phyloP scores from a whole-genome alignment of 106 monocot genomes.

The Phalaenopsis aphrodite region DNA sequence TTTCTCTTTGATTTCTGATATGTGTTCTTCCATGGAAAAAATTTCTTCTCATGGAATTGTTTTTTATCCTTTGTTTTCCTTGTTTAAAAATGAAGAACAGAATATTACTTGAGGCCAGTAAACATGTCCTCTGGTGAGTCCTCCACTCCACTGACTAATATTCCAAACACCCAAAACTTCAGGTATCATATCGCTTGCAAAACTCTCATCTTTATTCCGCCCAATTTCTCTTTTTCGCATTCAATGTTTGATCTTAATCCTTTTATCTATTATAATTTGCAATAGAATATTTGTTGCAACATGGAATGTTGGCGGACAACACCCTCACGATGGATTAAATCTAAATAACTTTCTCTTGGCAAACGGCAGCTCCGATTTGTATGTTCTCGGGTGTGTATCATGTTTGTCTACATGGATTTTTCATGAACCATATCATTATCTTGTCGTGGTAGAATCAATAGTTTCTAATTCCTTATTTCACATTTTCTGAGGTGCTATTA shows the following conservation, averaged over 20 bases:
- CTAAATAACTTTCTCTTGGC: slow-evolving; percentile 45
- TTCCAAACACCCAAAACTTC: slow-evolving; percentile 20
- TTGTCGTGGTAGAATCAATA: not conserved
- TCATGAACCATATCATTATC: not conserved
- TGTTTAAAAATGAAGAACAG: slow-evolving; percentile 11
- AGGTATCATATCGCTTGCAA: slow-evolving; percentile 19
- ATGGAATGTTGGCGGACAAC: slow-evolving; percentile 79
- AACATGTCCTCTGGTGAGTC: slow-evolving; percentile 16
- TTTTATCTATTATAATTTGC: not conserved
- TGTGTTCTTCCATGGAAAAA: not conserved
- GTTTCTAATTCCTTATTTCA: not conserved
- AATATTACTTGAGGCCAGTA: slow-evolving; percentile 8
- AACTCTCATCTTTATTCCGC: not conserved
- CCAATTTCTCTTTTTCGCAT: not conserved
- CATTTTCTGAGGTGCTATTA: slow-evolving; percentile 13
- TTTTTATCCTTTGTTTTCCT: not conserved
- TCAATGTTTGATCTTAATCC: not conserved
- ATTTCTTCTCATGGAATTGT: not conserved
- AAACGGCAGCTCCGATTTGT: slow-evolving; percentile 54
- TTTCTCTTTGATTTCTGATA: not conserved
- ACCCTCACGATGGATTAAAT: slow-evolving; percentile 45
- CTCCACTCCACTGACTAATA: slow-evolving; percentile 11
- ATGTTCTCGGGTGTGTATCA: slow-evolving; percentile 57
- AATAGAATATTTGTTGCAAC: slow-evolving; percentile 58
- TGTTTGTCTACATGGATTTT: not conserved